Conservation (phyloP, 768 basidiomycete species). For the Tulasnella sp. region DNA sequence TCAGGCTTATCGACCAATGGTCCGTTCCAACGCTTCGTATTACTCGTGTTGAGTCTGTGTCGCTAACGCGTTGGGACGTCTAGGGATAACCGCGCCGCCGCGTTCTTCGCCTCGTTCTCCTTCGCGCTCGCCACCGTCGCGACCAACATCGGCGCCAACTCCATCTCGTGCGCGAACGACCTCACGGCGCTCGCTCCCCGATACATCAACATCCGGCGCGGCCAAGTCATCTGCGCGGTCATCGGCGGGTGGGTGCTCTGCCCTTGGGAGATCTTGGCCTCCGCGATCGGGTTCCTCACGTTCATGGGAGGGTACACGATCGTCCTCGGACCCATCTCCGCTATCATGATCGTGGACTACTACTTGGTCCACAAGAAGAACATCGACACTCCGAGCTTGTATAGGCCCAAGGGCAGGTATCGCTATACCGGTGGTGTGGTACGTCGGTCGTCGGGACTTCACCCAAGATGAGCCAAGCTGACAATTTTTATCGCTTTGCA, state of each 20-base stretch:
- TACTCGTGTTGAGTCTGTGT: neutral
- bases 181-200: conserved; percentile 56
- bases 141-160: conserved; percentile 65
- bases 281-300: conserved; percentile 52
- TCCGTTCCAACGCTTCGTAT: neutral
- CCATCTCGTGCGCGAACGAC: conserved; percentile 67
- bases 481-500: conserved; percentile 20
- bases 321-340: conserved; percentile 76
- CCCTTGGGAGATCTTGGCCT: conserved; percentile 74
- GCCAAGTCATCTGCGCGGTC: conserved; percentile 65
- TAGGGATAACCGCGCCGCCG: conserved; percentile 78
- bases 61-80: conserved; percentile 18
- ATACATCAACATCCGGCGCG: conserved; percentile 72
- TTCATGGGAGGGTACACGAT: conserved; percentile 78
- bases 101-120: conserved; percentile 70
- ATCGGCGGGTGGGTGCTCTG: conserved; percentile 77
- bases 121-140: conserved; percentile 64
- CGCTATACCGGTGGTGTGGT: conserved; percentile 66
- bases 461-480: neutral
- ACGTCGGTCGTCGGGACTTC: conserved; percentile 22
- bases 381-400: conserved; percentile 78
- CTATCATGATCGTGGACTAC: conserved; percentile 57
- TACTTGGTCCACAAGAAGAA: conserved; percentile 63
- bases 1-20: conserved; percentile 22
- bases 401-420: conserved; percentile 67